Evolutionary conservation across 164 flowering plant genomes (phyloP).

Genomic region (Santalum album): DNA sequence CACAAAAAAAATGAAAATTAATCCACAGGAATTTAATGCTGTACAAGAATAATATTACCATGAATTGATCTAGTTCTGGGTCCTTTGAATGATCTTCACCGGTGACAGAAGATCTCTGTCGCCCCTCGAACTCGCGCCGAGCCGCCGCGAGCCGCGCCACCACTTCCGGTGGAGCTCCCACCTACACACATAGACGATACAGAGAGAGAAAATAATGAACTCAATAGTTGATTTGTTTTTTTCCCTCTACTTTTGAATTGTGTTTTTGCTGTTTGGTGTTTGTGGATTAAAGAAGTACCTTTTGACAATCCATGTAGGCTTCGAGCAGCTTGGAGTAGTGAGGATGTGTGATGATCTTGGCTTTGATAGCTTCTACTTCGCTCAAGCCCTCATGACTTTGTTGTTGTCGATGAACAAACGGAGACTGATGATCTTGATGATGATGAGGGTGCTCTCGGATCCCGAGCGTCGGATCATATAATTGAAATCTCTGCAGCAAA

Average conservation of each 20-base stretch:
- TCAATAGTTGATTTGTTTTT: too few species aligned
- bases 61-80: constrained; percentile 95
- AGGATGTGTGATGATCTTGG: constrained; percentile 86
- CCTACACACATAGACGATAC: constrained; percentile 23
- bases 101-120: constrained; percentile 41
- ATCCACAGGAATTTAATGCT: too few species aligned
- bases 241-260: too few species aligned
- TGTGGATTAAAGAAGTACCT: constrained; percentile 30
- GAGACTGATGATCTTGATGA: constrained; percentile 19
- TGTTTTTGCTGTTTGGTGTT: too few species aligned
- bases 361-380: constrained; percentile 70
- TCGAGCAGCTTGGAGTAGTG: constrained; percentile 72
- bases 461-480: too few species aligned
- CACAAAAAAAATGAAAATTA: too few species aligned
- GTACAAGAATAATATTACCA: too few species aligned
- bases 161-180: constrained; percentile 91
- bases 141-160: constrained; percentile 53
- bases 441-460: constrained; percentile 8
- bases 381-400: constrained; percentile 10
- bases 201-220: too few species aligned
- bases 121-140: constrained; percentile 57
- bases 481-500: too few species aligned
- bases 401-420: not conserved
- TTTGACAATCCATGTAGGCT: constrained; percentile 94
- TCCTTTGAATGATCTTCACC: constrained; percentile 40